Base-by-base conservation (phyloP, 108 stramenopile genomes). In the Nitzschia sp. region DNA sequence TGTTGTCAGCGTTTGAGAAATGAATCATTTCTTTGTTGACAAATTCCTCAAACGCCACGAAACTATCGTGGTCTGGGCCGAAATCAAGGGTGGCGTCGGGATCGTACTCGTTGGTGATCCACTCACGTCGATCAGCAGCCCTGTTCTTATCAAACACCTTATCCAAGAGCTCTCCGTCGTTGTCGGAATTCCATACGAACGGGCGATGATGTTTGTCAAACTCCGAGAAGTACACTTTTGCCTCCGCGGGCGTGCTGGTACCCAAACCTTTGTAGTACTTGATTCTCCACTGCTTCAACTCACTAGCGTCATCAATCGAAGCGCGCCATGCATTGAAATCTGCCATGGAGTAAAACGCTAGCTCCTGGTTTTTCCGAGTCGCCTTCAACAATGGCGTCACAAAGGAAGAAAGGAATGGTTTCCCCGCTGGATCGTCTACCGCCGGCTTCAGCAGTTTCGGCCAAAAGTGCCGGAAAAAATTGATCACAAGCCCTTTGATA, bases 191-290 rank as follows among this genome's bases (percentile, higher is more conserved):
- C 93, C 91, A 96, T 23, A 57, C 70, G 53, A 97, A 95, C 30
- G 80, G 81, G 19, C 86, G 77, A 57, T 80, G 64, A 64, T 96
- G 94, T 28, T 75, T 57, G 30, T 80, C 66, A 60, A 96, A 85
- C 26, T 77, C 80, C 13, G 82, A 32, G 59, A 96, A 98, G 67
- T 98, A 98, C 25, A 87, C 92, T 62, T 88, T 88, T 13, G 92
- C 97, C 76, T 98, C 97, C 8, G 78, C 77, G 23, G 90, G 74
- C 8, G 97, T 98, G 62, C 83, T 86, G 0, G 97, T 98, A 29
- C 97, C 97, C 46, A 98, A 74, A 74, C 97, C 97, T 79, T 98
- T 98, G 84, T 96, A 98, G 74, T 95, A 98, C 77, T 98, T 98
- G 59, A 96, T 71, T 36, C 72, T 83, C 80, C 81, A 95, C 11